Percentiles rank a stretch among this genome's conserved stretches.
Conservation (phyloP, 2,329 filamentous ascomycete genomes). For the Dryadomyces sulphureus region DNA sequence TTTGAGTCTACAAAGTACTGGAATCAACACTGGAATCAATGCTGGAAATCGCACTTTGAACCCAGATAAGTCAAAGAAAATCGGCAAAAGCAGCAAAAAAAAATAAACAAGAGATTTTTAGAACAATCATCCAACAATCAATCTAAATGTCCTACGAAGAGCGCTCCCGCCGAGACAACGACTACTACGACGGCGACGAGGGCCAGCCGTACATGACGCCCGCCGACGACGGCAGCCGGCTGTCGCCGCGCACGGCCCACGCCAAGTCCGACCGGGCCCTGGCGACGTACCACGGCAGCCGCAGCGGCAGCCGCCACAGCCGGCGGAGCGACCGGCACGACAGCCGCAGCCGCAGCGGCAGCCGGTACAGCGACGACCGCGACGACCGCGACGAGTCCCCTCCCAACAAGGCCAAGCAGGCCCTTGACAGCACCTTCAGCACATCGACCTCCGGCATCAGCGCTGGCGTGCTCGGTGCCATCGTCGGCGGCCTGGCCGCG, state of each 20-base stretch:
- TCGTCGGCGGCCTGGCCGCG: slow-evolving; percentile 39
- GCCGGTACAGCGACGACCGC: neutral
- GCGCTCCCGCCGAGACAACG: too few relatives aligned
- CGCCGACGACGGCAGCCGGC: slow-evolving; percentile 18
- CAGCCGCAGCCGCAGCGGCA: neutral
- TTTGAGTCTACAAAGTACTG: too few relatives aligned
- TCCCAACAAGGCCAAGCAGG: slow-evolving; percentile 23
- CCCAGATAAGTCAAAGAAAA: too few relatives aligned
- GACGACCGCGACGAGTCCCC: slow-evolving; percentile 16
- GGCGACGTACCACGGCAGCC: slow-evolving; percentile 14
- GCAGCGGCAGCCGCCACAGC: slow-evolving; percentile 14
- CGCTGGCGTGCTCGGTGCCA: slow-evolving; percentile 35
- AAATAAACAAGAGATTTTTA: too few relatives aligned
- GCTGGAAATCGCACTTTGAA: too few relatives aligned
- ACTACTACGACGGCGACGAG: too few relatives aligned
- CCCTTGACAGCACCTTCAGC: slow-evolving; percentile 31
- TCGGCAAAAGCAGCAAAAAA: too few relatives aligned
- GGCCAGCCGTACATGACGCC: slow-evolving; percentile 8
- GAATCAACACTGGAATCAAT: too few relatives aligned
- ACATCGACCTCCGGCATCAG: slow-evolving; percentile 33
- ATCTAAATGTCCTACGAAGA: too few relatives aligned
- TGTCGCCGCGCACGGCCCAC: slow-evolving; percentile 9
- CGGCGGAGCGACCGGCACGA: neutral
- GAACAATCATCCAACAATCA: too few relatives aligned
- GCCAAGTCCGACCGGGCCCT: slow-evolving; percentile 9